phyloP scores from a whole-genome alignment of 2,329 filamentous ascomycete species.

The Colletotrichum theobromicola region DNA sequence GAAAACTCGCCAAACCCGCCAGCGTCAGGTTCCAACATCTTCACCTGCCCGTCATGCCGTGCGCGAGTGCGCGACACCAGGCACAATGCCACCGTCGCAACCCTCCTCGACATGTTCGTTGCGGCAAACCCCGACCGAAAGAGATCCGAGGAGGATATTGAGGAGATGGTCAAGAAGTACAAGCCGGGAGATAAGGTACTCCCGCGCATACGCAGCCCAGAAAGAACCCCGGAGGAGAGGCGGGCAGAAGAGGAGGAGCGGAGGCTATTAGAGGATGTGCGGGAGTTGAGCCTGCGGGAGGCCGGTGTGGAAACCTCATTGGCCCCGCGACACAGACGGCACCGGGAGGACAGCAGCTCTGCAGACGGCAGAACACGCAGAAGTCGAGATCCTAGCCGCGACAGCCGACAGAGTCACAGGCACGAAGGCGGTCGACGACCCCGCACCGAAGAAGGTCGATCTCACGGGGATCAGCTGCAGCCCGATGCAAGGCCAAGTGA shows the following conservation, averaged over 20 bases:
- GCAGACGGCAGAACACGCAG: constrained; percentile 10
- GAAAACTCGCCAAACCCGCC: constrained; percentile 56
- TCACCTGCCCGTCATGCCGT: constrained; percentile 93
- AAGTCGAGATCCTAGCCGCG: constrained; percentile 23
- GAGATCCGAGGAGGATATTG: constrained; percentile 74
- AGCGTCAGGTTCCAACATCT: constrained; percentile 55
- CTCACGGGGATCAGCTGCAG: constrained; percentile 42
- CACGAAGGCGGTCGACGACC: constrained; percentile 35
- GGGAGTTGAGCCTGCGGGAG: constrained; percentile 76
- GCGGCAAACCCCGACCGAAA: constrained; percentile 78
- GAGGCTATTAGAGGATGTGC: constrained; percentile 72
- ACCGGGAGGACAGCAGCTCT: constrained; percentile 21
- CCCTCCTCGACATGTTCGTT: constrained; percentile 87
- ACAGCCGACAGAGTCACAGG: constrained; percentile 27
- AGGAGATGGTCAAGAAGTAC: constrained; percentile 77
- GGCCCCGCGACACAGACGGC: constrained; percentile 28
- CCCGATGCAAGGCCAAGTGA: constrained; percentile 38
- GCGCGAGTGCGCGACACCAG: constrained; percentile 84
- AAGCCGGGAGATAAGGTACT: constrained; percentile 83
- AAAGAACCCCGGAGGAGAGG: constrained; percentile 57
- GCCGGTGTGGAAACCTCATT: constrained; percentile 54
- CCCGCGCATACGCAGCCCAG: constrained; percentile 60
- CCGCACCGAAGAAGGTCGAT: constrained; percentile 30
- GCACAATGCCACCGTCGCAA: constrained; percentile 90
- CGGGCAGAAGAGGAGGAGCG: constrained; percentile 70